A percentile compares a stretch with the other conserved stretches of the same genome.
phyloP scores from a whole-genome alignment of 2,329 filamentous ascomycete genomes.

The Ophiostoma quercus region DNA sequence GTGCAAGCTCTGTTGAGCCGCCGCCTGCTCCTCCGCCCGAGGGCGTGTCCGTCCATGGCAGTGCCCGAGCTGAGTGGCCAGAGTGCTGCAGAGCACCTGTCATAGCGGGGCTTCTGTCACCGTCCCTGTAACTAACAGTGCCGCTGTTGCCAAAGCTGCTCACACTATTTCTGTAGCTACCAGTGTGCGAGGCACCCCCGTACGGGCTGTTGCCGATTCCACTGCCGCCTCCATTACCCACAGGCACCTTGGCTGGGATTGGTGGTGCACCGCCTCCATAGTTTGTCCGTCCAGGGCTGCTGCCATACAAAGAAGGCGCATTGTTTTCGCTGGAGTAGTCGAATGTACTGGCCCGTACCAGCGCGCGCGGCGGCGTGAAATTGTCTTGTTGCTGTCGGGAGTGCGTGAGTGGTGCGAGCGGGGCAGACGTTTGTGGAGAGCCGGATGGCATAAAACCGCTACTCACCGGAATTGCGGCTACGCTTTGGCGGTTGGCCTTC shows the following conservation, averaged over 20 bases:
- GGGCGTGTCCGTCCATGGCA: slow-evolving; percentile 22
- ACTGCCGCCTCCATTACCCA: slow-evolving; percentile 32
- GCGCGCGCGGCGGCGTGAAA: slow-evolving; percentile 42
- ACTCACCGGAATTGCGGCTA: slow-evolving; percentile 34
- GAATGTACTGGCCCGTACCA: slow-evolving; percentile 47
- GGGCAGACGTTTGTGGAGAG: slow-evolving; percentile 36
- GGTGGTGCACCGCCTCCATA: slow-evolving; percentile 45
- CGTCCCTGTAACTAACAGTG: slow-evolving; percentile 12
- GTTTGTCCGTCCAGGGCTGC: slow-evolving; percentile 29
- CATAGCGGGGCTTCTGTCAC: slow-evolving; percentile 31
- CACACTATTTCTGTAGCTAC: slow-evolving; percentile 16
- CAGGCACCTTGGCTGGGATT: slow-evolving; percentile 65
- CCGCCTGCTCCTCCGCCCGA: slow-evolving; percentile 34
- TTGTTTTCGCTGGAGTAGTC: slow-evolving; percentile 53
- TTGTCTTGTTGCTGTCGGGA: slow-evolving; percentile 47
- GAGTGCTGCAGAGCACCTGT: slow-evolving; percentile 30
- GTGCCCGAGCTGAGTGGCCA: neutral
- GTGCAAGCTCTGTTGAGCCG: slow-evolving; percentile 48
- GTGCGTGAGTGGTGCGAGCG: slow-evolving; percentile 49
- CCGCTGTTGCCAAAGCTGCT: slow-evolving; percentile 3
- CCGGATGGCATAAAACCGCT: slow-evolving; percentile 15
- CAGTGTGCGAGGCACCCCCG: neutral
- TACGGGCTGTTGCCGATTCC: slow-evolving; percentile 34
- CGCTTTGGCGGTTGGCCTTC: slow-evolving; percentile 47
- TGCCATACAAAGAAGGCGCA: slow-evolving; percentile 35